Percentiles rank a stretch among this genome's conserved stretches.
These are phyloP conservation scores for Talaromyces stipitatus DNA, from an alignment of 495 filamentous ascomycete species.

Conservation along the genomic window DNA sequence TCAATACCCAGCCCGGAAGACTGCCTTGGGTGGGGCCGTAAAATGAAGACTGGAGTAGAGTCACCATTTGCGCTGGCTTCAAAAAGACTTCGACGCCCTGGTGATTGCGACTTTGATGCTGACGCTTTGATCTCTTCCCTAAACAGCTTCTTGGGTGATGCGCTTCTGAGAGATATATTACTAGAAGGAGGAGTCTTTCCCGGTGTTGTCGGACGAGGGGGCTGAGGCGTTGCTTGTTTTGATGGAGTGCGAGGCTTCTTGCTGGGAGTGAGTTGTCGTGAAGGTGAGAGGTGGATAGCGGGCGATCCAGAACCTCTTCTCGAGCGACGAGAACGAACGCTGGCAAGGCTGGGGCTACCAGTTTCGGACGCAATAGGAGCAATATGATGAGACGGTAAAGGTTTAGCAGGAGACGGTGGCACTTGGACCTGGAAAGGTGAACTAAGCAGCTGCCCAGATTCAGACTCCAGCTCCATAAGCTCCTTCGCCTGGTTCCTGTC, in stretches of 20 bases:
- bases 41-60: constrained; percentile 54
- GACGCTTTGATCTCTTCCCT: constrained; percentile 38
- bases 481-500: constrained; percentile 45
- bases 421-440: constrained; percentile 44
- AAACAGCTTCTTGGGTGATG: constrained; percentile 50
- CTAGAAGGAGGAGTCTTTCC: constrained; percentile 44
- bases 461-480: constrained; percentile 52
- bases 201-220: constrained; percentile 43
- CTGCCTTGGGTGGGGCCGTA: constrained; percentile 56
- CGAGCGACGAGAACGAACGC: constrained; percentile 44
- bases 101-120: constrained; percentile 25
- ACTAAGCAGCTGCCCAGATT: constrained; percentile 45
- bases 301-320: constrained; percentile 36
- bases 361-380: constrained; percentile 47
- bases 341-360: constrained; percentile 51
- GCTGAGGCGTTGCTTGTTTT: constrained; percentile 46
- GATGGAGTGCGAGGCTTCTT: constrained; percentile 33
- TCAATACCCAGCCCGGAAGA: constrained; percentile 72
- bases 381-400: constrained; percentile 24
- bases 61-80: constrained; percentile 49
- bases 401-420: constrained; percentile 22
- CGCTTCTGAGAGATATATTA: constrained; percentile 35
- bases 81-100: constrained; percentile 44
- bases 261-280: constrained; percentile 24
- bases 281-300: constrained; percentile 13